Evolutionary conservation across 2,329 filamentous ascomycete genomes (phyloP).

Genomic region (Fusarium citri): DNA sequence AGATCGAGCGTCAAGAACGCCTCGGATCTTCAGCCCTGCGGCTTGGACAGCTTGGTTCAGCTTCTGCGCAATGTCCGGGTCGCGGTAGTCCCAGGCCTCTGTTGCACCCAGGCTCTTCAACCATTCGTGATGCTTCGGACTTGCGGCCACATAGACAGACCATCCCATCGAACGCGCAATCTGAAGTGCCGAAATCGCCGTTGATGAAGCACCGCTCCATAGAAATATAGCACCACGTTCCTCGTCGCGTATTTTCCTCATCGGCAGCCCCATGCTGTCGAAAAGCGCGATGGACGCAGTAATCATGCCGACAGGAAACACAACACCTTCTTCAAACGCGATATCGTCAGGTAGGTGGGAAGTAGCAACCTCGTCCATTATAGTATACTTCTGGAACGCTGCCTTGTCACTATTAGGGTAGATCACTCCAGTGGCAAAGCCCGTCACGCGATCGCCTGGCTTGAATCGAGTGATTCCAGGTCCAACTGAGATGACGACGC

Average conservation of each 20-base stretch:
- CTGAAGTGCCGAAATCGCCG: conserved; percentile 25
- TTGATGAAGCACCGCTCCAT: conserved; percentile 50
- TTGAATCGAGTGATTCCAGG: conserved; percentile 10
- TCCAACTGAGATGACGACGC: conserved; percentile 11
- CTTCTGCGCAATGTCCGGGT: neutral
- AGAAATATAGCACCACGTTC: conserved; percentile 44
- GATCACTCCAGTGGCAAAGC: conserved; percentile 51
- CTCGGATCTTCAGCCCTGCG: neutral
- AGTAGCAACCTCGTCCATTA: conserved; percentile 8
- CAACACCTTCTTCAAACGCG: conserved; percentile 45
- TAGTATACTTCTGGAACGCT: conserved; percentile 53
- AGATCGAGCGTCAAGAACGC: neutral
- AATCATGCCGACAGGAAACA: conserved; percentile 5
- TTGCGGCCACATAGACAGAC: conserved; percentile 25
- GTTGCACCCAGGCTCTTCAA: neutral
- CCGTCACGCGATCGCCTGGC: conserved; percentile 28
- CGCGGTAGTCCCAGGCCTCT: neutral
- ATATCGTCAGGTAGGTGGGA: fast-evolving
- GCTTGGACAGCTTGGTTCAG: fast-evolving
- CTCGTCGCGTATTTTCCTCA: conserved; percentile 38
- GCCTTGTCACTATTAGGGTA: conserved; percentile 42
- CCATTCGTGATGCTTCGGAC: conserved; percentile 22
- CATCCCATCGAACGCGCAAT: conserved; percentile 24
- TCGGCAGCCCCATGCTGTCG: neutral
- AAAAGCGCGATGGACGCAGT: conserved; percentile 1